Conservation (phyloP, 192 early-diverging fungal genomes). For the Dissophora ornata region DNA sequence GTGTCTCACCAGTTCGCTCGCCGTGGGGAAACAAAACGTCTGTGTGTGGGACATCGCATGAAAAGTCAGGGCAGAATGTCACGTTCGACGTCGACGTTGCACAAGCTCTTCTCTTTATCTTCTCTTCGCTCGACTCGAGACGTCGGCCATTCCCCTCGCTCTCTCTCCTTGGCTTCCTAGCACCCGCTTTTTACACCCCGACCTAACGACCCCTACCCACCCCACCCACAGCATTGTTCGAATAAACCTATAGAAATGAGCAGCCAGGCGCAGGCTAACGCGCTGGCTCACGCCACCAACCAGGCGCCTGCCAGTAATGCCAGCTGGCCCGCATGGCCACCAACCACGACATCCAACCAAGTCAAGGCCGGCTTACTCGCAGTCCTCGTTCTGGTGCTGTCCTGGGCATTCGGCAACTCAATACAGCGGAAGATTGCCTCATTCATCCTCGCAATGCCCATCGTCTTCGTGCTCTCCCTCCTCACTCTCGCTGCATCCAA, state of each 20-base stretch:
- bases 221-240: too few relatives aligned
- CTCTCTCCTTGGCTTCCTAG: too few relatives aligned
- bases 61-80: too few relatives aligned
- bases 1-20: too few relatives aligned
- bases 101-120: too few relatives aligned
- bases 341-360: not conserved
- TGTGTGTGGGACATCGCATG: too few relatives aligned
- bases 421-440: constrained; percentile 1
- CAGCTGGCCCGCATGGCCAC: not conserved
- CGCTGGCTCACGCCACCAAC: not conserved
- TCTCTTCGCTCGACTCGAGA: too few relatives aligned
- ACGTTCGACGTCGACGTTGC: too few relatives aligned
- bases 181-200: too few relatives aligned
- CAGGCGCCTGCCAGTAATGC: not conserved
- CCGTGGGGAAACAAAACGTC: too few relatives aligned
- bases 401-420: constrained; percentile 28
- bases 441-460: constrained; percentile 30
- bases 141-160: too few relatives aligned
- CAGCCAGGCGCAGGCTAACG: constrained; percentile 2
- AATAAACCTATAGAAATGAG: not conserved
- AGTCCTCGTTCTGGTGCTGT: not conserved
- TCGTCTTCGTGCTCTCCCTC: constrained; percentile 22
- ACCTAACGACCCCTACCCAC: too few relatives aligned
- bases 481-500: constrained; percentile 39
- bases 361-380: not conserved